Evolutionary conservation across 768 basidiomycete species (phyloP).

Genomic region (Lactarius indigo): DNA sequence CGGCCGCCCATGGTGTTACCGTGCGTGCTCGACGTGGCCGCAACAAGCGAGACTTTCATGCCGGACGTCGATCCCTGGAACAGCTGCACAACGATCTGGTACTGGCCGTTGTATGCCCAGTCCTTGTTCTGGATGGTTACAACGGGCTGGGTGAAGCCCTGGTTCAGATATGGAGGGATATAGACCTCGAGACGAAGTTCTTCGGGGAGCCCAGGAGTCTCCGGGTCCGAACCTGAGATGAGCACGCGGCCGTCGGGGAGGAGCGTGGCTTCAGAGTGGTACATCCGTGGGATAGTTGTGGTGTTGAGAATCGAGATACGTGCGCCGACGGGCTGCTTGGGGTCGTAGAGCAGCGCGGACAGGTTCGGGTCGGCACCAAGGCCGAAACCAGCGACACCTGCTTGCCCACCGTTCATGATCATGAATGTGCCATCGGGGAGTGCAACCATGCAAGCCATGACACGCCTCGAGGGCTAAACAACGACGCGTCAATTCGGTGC

Average conservation of each 20-base stretch:
- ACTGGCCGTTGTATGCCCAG: slow-evolving; percentile 56
- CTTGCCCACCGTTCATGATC: slow-evolving; percentile 70
- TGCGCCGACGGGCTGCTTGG: slow-evolving; percentile 50
- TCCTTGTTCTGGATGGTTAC: slow-evolving; percentile 58
- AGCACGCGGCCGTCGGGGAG: slow-evolving; percentile 73
- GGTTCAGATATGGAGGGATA: slow-evolving; percentile 78
- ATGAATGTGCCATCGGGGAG: slow-evolving; percentile 74
- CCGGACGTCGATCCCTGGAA: slow-evolving; percentile 39
- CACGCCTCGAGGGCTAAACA: slow-evolving; percentile 60
- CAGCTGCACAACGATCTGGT: slow-evolving; percentile 47
- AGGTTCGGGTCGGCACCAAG: slow-evolving; percentile 62
- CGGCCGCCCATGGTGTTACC: slow-evolving; percentile 74
- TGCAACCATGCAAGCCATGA: slow-evolving; percentile 71
- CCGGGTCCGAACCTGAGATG: slow-evolving; percentile 73
- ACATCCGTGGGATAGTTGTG: slow-evolving; percentile 71
- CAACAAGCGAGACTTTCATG: slow-evolving; percentile 63
- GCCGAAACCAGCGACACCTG: slow-evolving; percentile 73
- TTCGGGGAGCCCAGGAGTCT: slow-evolving; percentile 59
- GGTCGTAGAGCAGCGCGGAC: slow-evolving; percentile 67
- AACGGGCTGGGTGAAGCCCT: slow-evolving; percentile 57
- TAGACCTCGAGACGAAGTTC: slow-evolving; percentile 81
- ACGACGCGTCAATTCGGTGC: background rate
- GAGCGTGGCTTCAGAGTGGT: slow-evolving; percentile 74
- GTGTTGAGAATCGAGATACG: slow-evolving; percentile 63
- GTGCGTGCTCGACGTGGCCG: slow-evolving; percentile 73